Conservation (phyloP, 768 basidiomycete genomes). For the Epithele typhae region DNA sequence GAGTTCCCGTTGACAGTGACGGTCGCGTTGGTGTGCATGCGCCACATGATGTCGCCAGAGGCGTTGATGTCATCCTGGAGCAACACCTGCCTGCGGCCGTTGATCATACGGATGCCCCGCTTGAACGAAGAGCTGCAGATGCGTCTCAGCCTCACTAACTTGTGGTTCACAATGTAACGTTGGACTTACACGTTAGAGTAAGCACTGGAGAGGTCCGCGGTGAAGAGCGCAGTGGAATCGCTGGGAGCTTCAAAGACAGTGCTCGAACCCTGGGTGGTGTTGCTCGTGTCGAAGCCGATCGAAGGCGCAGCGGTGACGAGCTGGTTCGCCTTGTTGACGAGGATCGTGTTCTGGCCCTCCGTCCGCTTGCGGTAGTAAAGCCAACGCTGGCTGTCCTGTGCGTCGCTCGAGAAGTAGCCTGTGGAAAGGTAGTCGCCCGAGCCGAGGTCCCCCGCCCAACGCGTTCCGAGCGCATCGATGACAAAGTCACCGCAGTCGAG, state of each 20-base stretch:
- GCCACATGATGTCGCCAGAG: conserved; percentile 66
- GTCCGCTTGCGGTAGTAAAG: conserved; percentile 94
- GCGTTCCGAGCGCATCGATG: conserved; percentile 84
- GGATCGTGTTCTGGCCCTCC: conserved; percentile 93
- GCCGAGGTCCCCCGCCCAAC: conserved; percentile 94
- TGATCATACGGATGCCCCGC: conserved; percentile 82
- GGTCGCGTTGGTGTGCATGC: conserved; percentile 95
- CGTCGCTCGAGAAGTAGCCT: conserved; percentile 74
- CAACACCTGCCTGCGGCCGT: conserved; percentile 81
- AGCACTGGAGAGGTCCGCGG: conserved; percentile 67
- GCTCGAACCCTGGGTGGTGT: conserved; percentile 70
- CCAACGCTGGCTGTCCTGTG: conserved; percentile 73
- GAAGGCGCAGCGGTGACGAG: conserved; percentile 63
- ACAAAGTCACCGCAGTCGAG: conserved; percentile 95
- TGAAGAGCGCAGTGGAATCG: conserved; percentile 77
- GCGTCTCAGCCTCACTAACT: too few relatives aligned
- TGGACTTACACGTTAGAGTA: conserved; percentile 70
- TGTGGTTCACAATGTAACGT: too few relatives aligned
- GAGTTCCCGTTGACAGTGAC: conserved; percentile 51
- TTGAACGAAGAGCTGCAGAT: conserved; percentile 67
- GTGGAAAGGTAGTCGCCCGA: conserved; percentile 76
- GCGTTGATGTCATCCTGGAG: conserved; percentile 87
- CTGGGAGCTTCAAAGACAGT: conserved; percentile 64
- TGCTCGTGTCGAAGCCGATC: conserved; percentile 45
- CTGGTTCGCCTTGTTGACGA: conserved; percentile 77